Percentiles rank a stretch among this genome's conserved stretches.
These are phyloP conservation scores for Choricystis sp. DNA, from an alignment of 139 green algal species.

Conservation along the genomic window DNA sequence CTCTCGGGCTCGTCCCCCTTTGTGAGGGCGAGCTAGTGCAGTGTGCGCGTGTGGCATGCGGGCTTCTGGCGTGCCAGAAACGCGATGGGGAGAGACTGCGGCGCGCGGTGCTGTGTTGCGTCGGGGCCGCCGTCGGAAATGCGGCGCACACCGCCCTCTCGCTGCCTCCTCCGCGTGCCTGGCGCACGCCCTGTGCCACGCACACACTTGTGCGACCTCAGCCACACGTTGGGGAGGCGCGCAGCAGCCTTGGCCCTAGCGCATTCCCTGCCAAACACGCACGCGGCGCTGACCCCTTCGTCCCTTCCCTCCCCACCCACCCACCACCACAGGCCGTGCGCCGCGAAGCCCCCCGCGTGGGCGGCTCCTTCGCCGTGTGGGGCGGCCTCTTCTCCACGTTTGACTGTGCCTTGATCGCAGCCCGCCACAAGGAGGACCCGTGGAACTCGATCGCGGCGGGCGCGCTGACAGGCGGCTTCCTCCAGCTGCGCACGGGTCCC, in stretches of 20 bases:
- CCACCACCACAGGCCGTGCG: constrained; percentile 44
- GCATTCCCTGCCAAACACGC: background rate
- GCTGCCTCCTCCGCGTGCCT: too few species aligned
- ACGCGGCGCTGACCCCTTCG: background rate
- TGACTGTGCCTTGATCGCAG: constrained; percentile 86
- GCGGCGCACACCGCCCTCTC: too few species aligned
- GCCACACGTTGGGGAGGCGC: background rate
- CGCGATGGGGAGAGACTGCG: too few species aligned
- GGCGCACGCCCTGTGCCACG: too few species aligned
- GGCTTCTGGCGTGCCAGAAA: too few species aligned
- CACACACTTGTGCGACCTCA: background rate
- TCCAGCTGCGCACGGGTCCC: constrained; percentile 76
- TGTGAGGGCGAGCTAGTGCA: too few species aligned
- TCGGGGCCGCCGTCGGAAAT: too few species aligned
- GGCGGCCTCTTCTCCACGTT: constrained; percentile 92
- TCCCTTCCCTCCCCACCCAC: background rate
- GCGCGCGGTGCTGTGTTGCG: too few species aligned
- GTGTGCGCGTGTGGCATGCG: too few species aligned
- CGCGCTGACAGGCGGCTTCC: constrained; percentile 77
- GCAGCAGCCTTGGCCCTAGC: background rate
- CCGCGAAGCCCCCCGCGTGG: constrained; percentile 76
- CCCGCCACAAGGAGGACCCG: constrained; percentile 66
- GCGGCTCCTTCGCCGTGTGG: constrained; percentile 97
- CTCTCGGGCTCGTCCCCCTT: too few species aligned
- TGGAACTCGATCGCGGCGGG: constrained; percentile 94